Evolutionary conservation across 139 green algal species (phyloP).

Genomic region (Coelastrella sp.): DNA sequence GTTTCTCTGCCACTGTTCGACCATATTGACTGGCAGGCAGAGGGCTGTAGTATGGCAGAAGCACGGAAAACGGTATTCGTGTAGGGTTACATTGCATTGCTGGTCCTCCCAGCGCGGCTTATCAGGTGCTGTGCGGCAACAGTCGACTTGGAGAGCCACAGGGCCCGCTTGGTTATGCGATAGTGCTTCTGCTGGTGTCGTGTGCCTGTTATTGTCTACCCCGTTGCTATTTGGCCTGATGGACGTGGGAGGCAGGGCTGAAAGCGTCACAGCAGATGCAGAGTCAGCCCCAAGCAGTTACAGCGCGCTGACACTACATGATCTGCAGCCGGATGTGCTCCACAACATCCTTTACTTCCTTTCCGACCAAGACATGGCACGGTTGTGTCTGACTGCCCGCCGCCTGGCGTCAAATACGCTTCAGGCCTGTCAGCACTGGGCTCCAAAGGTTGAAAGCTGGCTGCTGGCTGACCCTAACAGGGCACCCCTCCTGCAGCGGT

Average conservation of each 20-base stretch:
- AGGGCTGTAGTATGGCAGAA: no score
- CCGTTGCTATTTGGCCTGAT: background rate
- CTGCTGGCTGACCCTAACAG: slow-evolving; percentile 9
- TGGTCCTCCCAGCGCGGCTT: background rate
- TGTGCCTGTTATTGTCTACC: no score
- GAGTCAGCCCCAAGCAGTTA: background rate
- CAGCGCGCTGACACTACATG: slow-evolving; percentile 2
- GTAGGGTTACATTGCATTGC: no score
- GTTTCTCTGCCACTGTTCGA: no score
- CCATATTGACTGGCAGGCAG: no score
- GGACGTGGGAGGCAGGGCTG: background rate
- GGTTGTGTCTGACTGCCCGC: slow-evolving; percentile 3
- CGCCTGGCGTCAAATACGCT: background rate
- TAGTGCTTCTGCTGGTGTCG: background rate
- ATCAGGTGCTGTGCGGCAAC: background rate
- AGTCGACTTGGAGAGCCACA: background rate
- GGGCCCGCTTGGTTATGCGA: background rate
- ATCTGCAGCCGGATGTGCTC: slow-evolving; percentile 43
- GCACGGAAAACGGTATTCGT: no score
- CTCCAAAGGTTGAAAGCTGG: slow-evolving; percentile 35
- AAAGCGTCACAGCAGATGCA: background rate
- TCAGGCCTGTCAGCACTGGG: slow-evolving; percentile 42
- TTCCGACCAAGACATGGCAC: background rate
- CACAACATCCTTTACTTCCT: slow-evolving; percentile 30
- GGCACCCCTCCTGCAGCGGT: background rate